phyloP scores from a whole-genome alignment of 176 grass and related monocot species.

The Chloris gayana region DNA sequence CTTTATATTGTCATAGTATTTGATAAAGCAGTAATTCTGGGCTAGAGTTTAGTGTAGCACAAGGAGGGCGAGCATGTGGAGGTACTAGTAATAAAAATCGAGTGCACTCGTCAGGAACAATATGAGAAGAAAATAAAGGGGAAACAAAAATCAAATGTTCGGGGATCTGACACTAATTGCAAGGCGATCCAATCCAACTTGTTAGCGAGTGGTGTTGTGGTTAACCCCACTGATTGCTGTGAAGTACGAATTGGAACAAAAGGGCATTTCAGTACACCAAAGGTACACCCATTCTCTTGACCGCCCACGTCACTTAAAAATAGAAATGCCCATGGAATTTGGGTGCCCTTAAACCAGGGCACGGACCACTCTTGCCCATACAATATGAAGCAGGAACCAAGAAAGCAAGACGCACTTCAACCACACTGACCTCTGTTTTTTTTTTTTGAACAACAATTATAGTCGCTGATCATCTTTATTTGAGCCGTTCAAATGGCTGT shows the following conservation, averaged over 20 bases:
- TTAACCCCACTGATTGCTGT: neutral
- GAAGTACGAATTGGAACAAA: neutral
- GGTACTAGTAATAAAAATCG: too few relatives aligned
- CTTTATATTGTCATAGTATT: too few relatives aligned
- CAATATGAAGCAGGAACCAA: neutral
- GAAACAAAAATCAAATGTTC: too few relatives aligned
- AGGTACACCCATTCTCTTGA: constrained; percentile 10
- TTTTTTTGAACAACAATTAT: neutral
- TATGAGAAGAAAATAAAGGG: too few relatives aligned
- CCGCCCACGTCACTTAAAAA: constrained; percentile 11
- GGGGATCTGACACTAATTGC: too few relatives aligned
- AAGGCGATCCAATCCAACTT: too few relatives aligned
- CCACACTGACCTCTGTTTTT: neutral
- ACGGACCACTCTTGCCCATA: neutral
- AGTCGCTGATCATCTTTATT: constrained; percentile 15
- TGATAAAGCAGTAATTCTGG: too few relatives aligned
- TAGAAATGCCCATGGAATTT: neutral
- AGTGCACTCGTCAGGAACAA: too few relatives aligned
- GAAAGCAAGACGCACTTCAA: constrained; percentile 18
- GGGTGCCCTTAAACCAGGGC: neutral
- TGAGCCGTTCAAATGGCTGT: neutral
- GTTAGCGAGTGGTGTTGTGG: neutral
- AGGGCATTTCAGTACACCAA: neutral
- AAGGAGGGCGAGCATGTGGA: too few relatives aligned
- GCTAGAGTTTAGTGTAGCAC: too few relatives aligned